Conservation (phyloP, 2,329 filamentous ascomycete species). For the Mycocentrospora acerina region DNA sequence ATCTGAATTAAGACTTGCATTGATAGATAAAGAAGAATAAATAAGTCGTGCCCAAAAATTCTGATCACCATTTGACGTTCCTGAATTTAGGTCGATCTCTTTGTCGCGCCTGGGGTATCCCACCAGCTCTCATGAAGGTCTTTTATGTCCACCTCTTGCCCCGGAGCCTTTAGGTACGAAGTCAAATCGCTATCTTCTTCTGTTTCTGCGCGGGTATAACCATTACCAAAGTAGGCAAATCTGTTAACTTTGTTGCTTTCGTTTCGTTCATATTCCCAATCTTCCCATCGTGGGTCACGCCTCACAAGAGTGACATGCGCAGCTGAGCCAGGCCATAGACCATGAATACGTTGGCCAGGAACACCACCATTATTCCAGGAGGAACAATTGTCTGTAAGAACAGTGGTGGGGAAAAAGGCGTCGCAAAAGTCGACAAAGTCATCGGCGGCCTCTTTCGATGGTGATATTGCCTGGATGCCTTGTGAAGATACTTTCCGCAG, state of each 20-base stretch:
- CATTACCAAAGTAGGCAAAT: constrained; percentile 68
- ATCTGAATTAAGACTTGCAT: not conserved
- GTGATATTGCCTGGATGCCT: constrained; percentile 63
- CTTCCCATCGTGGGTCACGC: constrained; percentile 60
- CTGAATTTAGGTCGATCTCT: constrained; percentile 9
- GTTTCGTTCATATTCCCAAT: constrained; percentile 56
- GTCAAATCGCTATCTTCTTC: constrained; percentile 62
- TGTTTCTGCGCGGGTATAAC: constrained; percentile 62
- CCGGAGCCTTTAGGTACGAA: constrained; percentile 59
- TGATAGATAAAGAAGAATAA: too few species aligned
- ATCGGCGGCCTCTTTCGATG: constrained; percentile 60
- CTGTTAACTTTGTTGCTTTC: constrained; percentile 48
- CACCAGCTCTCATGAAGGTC: constrained; percentile 70
- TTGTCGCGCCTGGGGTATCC: constrained; percentile 29
- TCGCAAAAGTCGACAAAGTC: constrained; percentile 64
- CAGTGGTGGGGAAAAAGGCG: constrained; percentile 51
- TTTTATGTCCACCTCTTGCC: constrained; percentile 59
- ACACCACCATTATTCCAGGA: constrained; percentile 69
- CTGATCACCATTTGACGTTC: too few species aligned
- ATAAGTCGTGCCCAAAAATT: too few species aligned
- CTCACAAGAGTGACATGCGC: constrained; percentile 62
- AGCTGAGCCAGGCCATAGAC: constrained; percentile 69
- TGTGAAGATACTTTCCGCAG: constrained; percentile 67
- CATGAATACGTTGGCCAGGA: constrained; percentile 65
- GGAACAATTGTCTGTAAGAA: constrained; percentile 63